phyloP scores from a whole-genome alignment of 805 yeast genomes.

The Blastobotrys parvus region DNA sequence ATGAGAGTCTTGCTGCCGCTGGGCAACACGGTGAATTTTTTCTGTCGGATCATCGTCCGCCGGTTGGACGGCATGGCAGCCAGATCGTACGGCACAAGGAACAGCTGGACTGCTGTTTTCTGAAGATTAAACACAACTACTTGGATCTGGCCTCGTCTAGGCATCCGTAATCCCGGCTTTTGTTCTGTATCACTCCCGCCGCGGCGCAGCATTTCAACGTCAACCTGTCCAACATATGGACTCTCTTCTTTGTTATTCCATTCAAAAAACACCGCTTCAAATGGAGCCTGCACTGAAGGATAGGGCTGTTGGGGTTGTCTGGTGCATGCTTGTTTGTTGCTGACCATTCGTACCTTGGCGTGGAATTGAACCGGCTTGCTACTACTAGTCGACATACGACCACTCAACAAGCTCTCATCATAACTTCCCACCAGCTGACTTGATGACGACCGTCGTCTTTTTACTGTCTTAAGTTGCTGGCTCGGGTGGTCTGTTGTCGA shows the following conservation, averaged over 20 bases:
- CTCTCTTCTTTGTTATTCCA: conserved; percentile 18
- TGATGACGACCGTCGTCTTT: background rate
- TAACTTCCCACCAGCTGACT: conserved; percentile 26
- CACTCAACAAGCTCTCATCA: conserved; percentile 26
- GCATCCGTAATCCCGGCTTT: conserved; percentile 25
- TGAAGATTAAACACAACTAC: conserved; percentile 26
- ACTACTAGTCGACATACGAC: conserved; percentile 25
- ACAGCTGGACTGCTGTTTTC: conserved; percentile 26
- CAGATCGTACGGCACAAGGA: conserved; percentile 28
- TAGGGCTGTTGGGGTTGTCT: conserved; percentile 21
- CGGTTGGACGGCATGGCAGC: conserved; percentile 22
- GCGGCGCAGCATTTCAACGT: background rate
- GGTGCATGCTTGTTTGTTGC: conserved; percentile 12
- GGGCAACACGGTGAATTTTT: conserved; percentile 11
- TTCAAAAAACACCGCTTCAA: conserved; percentile 26
- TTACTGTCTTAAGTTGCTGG: too few species aligned
- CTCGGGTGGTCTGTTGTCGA: too few species aligned
- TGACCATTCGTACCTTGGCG: conserved; percentile 25
- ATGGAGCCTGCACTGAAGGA: conserved; percentile 9
- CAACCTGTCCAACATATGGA: conserved; percentile 23
- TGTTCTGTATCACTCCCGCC: background rate
- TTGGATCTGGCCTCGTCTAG: conserved; percentile 28
- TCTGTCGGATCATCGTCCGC: conserved; percentile 28
- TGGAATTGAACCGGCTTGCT: conserved; percentile 20
- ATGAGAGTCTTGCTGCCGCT: conserved; percentile 12